A percentile compares a stretch with the other conserved stretches of the same genome.
Conservation (phyloP, 768 basidiomycete species). For the Kwoniella bestiolae region DNA sequence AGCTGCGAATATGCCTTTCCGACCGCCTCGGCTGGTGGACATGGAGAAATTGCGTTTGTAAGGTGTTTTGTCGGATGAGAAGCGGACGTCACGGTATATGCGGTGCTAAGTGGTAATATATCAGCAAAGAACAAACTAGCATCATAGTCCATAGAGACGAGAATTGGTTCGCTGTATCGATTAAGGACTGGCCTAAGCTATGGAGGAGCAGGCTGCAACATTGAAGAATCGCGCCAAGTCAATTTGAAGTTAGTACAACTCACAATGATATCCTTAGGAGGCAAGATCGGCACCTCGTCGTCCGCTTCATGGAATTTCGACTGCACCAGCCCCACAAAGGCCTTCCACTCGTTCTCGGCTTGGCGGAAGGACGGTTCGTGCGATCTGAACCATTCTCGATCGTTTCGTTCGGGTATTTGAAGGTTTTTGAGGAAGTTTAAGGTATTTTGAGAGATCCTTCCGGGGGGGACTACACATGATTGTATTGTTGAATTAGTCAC, state of each 20-base stretch:
- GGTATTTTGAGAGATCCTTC: conserved; percentile 83
- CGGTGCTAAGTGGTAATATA: conserved; percentile 65
- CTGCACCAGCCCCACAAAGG: conserved; percentile 75
- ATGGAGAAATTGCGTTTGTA: conserved; percentile 85
- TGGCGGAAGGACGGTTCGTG: conserved; percentile 79
- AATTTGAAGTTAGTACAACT: no score
- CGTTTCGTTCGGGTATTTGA: conserved; percentile 75
- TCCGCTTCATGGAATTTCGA: conserved; percentile 73
- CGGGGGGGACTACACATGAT: conserved; percentile 69
- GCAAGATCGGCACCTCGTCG: conserved; percentile 80
- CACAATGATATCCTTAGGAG: conserved; percentile 81
- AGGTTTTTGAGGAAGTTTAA: conserved; percentile 75
- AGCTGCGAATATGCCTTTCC: conserved; percentile 85
- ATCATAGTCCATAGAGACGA: no score
- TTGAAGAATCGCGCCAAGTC: no score
- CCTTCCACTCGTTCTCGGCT: conserved; percentile 88
- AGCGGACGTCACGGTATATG: conserved; percentile 92
- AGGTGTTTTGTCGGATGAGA: conserved; percentile 93
- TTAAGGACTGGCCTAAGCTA: no score
- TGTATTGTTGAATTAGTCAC: background rate
- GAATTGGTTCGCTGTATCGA: no score
- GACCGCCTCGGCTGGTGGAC: conserved; percentile 82
- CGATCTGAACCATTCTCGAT: conserved; percentile 81
- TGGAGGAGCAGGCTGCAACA: no score
- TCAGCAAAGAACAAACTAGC: no score